These are phyloP conservation scores for Scopulariopsis brevicaulis DNA, from an alignment of 2,329 filamentous ascomycete genomes.

Conservation along the genomic window DNA sequence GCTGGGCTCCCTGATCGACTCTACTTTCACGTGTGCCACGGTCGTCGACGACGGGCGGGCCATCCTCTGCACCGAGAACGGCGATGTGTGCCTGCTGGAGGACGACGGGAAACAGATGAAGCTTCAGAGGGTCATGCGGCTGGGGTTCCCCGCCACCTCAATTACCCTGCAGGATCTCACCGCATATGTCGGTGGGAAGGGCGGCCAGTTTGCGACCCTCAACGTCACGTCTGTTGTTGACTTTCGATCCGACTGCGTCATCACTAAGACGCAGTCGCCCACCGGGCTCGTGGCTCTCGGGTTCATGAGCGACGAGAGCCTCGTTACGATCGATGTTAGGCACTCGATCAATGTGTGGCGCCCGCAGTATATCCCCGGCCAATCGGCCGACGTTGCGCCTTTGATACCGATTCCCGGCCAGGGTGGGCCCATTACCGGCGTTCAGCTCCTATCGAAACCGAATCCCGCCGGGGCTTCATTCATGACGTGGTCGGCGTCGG, in stretches of 20 bases:
- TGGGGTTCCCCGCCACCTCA: conserved; percentile 58
- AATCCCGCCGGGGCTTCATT: conserved; percentile 57
- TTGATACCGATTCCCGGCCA: conserved; percentile 49
- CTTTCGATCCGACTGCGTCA: conserved; percentile 24
- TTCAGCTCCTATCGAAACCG: conserved; percentile 50
- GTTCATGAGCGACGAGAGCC: conserved; percentile 50
- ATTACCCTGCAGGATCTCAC: conserved; percentile 47
- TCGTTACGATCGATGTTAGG: conserved; percentile 66
- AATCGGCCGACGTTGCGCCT: conserved; percentile 22
- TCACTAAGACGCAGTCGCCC: conserved; percentile 23
- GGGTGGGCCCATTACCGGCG: conserved; percentile 58
- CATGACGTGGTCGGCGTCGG: conserved; percentile 79
- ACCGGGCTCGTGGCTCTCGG: conserved; percentile 54
- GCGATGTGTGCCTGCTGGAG: conserved; percentile 81
- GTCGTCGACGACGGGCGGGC: conserved; percentile 62
- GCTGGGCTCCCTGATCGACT: conserved; percentile 69
- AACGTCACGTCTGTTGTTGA: conserved; percentile 37
- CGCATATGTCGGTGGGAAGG: conserved; percentile 59
- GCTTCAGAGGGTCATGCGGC: conserved; percentile 52
- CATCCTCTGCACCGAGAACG: conserved; percentile 76
- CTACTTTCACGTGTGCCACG: conserved; percentile 70
- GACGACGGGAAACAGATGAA: conserved; percentile 63
- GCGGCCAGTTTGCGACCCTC: conserved; percentile 45
- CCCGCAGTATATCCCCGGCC: conserved; percentile 29
- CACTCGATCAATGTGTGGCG: conserved; percentile 63